Evolutionary conservation across 805 yeast species (phyloP), one percentile per base, ranked within the genome.

Genomic region (Candida adriatica): DNA sequence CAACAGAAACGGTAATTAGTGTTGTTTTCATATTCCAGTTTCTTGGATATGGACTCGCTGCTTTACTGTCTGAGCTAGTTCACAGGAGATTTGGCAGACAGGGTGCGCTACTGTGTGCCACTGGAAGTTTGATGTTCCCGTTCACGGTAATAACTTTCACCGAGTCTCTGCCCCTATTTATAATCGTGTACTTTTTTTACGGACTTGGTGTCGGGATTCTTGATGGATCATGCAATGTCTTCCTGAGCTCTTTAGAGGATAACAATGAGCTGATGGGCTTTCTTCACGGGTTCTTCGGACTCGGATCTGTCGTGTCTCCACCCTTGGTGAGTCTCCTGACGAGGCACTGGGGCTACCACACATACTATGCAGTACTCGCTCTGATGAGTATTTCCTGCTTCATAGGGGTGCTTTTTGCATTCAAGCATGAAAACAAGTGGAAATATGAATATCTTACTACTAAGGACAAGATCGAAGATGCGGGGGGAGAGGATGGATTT

Each of bases 301-400:
- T 74, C 3, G 87, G 88, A 3, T 84, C 87, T 1, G 75, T 83
- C 27, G 41, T 76, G 1, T 68, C 85, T 2, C 88, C 94, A 2
- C 66, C 83, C 13, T 49, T 76, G 18, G 77, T 79, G 4, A 72
- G 84, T 0, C 41, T 48, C 30, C 51, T 62, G 31, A 54, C 55
- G 8, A 42, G 49, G 18, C 45, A 42, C 23, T 54, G 45, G 13
- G 51, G 62, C 6, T 40, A 40, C 21, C 27, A 39, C 22, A 10
- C 18, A 3, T 29, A 37, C 19, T 40, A 40, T 17, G 31, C 26
- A 5, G 19, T 37, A 6, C 19, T 40, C 29, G 17, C 41, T 2
- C 15, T 18, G 6, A 7, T 36, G 10, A 37, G 37, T 13, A 23
- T 56, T 0, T 13, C 49, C 26, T 61, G 63, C 1, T 13, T 38